A percentile compares a stretch with the other conserved stretches of the same genome.
Conservation (phyloP, 768 basidiomycete genomes). For the Tulasnella sp. region DNA sequence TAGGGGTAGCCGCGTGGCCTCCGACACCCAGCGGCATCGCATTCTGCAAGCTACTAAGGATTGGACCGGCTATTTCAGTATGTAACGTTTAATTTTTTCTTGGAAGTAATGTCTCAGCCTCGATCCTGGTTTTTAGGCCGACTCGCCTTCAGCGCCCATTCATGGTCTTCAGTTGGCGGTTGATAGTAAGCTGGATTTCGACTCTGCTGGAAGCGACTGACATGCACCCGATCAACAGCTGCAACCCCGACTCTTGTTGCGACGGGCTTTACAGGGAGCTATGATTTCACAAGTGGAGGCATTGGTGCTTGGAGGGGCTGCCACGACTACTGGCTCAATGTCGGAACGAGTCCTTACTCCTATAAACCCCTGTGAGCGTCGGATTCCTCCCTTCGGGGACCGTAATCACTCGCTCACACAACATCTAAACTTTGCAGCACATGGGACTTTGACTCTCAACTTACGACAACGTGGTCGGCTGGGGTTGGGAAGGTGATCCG, state of each 20-base stretch:
- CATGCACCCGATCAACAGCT: neutral
- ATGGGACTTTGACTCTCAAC: neutral
- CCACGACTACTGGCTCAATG: neutral
- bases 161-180: neutral
- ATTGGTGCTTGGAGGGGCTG: neutral
- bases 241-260: neutral
- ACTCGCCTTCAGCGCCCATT: neutral
- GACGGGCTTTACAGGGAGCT: neutral
- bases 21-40: neutral
- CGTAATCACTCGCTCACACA: neutral
- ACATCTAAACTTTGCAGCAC: neutral
- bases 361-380: neutral
- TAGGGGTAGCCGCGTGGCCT: neutral
- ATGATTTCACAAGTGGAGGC: neutral
- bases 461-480: neutral
- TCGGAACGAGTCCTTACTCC: neutral
- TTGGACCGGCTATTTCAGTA: neutral
- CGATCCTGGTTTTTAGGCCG: neutral
- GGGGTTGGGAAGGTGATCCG: neutral
- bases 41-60: neutral
- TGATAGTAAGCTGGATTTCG: neutral
- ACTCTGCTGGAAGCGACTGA: neutral
- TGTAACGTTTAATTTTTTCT: neutral
- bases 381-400: neutral
- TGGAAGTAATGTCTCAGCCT: neutral